Evolutionary conservation across 805 yeast genomes (phyloP).

Genomic region (Candida maltosa): DNA sequence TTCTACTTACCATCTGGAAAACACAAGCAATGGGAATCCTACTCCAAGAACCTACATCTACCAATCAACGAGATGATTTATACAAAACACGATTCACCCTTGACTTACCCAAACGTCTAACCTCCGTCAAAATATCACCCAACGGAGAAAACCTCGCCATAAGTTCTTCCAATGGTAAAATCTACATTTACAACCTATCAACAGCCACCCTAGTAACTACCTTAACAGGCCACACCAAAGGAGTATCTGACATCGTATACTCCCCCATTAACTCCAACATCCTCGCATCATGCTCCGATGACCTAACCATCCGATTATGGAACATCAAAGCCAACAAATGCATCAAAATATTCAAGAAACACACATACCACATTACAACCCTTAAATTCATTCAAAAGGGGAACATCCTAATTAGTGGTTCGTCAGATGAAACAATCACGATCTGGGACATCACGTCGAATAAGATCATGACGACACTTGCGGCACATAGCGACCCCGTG

Average conservation of each 20-base stretch:
- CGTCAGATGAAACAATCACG: constrained; percentile 86
- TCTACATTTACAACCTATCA: constrained; percentile 21
- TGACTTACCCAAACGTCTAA: constrained; percentile 14
- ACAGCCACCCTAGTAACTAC: constrained; percentile 29
- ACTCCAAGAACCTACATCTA: too few relatives aligned
- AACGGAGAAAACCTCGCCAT: constrained; percentile 58
- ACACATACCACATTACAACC: constrained; percentile 81
- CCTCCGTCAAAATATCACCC: constrained; percentile 60
- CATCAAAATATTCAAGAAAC: constrained; percentile 59
- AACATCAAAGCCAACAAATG: constrained; percentile 44
- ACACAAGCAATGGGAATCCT: too few relatives aligned
- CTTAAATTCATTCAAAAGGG: constrained; percentile 71
- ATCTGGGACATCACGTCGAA: constrained; percentile 85
- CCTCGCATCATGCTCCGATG: constrained; percentile 85
- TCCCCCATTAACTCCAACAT: constrained; percentile 65
- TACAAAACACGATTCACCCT: constrained; percentile 1
- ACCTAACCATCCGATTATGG: constrained; percentile 75
- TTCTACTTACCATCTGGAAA: too few relatives aligned
- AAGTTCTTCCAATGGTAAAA: constrained; percentile 28
- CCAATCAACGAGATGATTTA: too few relatives aligned
- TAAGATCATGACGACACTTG: constrained; percentile 67
- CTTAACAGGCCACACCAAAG: constrained; percentile 59
- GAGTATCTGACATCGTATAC: constrained; percentile 76
- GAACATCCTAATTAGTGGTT: constrained; percentile 73
- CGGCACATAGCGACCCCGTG: constrained; percentile 93